Evolutionary conservation across 1,284 basidiomycete species (phyloP), one percentile per base, ranked within the genome.

Genomic region (Ganoderma boninense): DNA sequence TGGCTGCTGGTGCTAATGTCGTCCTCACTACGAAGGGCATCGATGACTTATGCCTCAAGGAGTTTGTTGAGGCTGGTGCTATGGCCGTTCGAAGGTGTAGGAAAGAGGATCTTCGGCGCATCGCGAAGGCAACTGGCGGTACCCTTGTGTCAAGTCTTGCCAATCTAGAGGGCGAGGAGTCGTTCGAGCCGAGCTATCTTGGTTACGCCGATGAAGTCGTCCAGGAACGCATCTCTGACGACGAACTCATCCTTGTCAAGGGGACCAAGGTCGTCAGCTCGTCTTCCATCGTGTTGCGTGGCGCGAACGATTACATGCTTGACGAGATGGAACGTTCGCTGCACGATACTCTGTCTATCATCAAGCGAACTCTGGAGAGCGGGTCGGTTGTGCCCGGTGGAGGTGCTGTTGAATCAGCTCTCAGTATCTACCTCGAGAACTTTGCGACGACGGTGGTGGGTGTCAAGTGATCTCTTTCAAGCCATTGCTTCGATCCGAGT

Each of bases 251-350:
- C 81, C 86, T 99, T 70, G 88, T 99, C 84, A 98, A 98, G 84
- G 98, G 98, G 6, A 99, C 97, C 67, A 99, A 98, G 85, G 93
- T 97, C 44, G 97, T 99, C 80, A 97, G 86, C 84, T 97, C 96
- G 26, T 87, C 95, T 32, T 98, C 97, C 52, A 95, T 99, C 79
- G 91, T 99, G 70, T 85, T 99, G 72, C 91, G 98, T 70, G 98
- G 98, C 68, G 98, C 98, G 52, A 99, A 99, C 83, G 98, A 99
- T 84, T 99, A 98, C 82, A 96, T 99, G 93, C 85, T 99, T 74
- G 98, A 99, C 82, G 98, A 99, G 87, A 99, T 99, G 98, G 98
- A 99, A 85, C 88, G 98, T 44, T 92, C 96, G 0, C 83, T 99
- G 76, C 98, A 99, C 81, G 98, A 99, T 82, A 95, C 95, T 0